Percentiles rank a stretch among this genome's conserved stretches.
Conservation (phyloP, 768 basidiomycete genomes). For the Suillus spraguei region DNA sequence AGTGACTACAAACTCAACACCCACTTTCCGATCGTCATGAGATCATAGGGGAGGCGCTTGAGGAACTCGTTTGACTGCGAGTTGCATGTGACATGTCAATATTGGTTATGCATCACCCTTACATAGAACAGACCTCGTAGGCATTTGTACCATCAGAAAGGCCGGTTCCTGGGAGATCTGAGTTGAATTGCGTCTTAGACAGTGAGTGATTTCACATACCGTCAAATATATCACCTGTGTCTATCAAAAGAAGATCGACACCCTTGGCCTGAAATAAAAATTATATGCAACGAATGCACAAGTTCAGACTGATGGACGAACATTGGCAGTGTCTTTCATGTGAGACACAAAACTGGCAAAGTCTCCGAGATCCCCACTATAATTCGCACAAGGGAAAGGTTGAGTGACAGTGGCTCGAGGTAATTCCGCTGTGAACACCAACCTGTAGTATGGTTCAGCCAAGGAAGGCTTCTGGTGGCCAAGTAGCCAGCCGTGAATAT, state of each 20-base stretch:
- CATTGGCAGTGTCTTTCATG: conserved; percentile 75
- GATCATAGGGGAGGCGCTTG: conserved; percentile 73
- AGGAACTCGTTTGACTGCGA: conserved; percentile 73
- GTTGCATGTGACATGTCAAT: background rate
- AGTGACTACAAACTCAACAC: conserved; percentile 11
- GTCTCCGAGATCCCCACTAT: conserved; percentile 71
- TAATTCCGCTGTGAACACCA: conserved; percentile 18
- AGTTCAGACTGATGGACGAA: conserved; percentile 26
- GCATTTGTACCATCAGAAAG: conserved; percentile 75
- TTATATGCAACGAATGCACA: background rate
- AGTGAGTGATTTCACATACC: conserved; percentile 34
- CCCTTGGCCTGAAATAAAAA: conserved; percentile 50
- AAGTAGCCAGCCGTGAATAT: conserved; percentile 80
- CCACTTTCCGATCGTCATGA: conserved; percentile 84
- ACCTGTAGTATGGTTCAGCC: conserved; percentile 79
- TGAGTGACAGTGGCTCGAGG: background rate
- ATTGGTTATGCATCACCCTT: background rate
- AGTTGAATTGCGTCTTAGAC: background rate
- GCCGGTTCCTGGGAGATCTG: conserved; percentile 59
- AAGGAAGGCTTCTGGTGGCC: conserved; percentile 78
- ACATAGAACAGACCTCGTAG: conserved; percentile 53
- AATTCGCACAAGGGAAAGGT: background rate
- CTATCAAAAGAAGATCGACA: conserved; percentile 82
- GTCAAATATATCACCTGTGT: conserved; percentile 78
- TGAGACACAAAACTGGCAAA: conserved; percentile 82